Conservation (phyloP, 108 stramenopile genomes). For the Cyclotella distinguenda region DNA sequence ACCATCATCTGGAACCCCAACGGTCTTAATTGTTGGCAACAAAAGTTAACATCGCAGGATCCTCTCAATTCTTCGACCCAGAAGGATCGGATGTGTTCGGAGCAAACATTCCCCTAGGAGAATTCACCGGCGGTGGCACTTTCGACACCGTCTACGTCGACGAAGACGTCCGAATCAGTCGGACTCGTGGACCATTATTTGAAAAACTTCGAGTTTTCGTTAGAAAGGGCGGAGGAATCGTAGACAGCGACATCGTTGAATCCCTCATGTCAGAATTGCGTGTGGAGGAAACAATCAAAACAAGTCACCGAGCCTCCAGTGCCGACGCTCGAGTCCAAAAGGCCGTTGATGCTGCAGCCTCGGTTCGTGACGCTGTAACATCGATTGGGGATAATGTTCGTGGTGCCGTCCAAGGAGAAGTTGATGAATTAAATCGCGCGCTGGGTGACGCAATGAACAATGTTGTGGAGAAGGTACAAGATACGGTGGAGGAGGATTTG, state of each 20-base stretch:
- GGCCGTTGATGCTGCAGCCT: conserved; percentile 7
- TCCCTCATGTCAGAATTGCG: conserved; percentile 23
- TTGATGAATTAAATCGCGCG: conserved; percentile 8
- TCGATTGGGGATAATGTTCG: conserved; percentile 9
- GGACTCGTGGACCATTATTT: conserved; percentile 53
- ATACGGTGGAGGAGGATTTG: conserved; percentile 35
- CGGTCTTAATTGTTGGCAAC: not conserved
- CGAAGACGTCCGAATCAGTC: conserved; percentile 66
- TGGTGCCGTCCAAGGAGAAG: conserved; percentile 13
- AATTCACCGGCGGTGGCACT: conserved; percentile 58
- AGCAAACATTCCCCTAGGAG: conserved; percentile 57
- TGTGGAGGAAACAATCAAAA: conserved; percentile 23
- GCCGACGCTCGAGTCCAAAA: conserved; percentile 8
- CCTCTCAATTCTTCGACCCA: conserved; percentile 58
- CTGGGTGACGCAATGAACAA: conserved; percentile 27
- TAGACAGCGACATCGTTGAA: conserved; percentile 21
- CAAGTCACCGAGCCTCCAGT: not conserved
- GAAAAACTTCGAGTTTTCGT: conserved; percentile 78
- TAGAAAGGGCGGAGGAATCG: conserved; percentile 21
- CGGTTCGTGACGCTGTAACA: conserved; percentile 5
- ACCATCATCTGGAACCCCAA: not conserved
- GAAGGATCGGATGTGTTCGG: conserved; percentile 67
- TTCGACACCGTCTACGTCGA: conserved; percentile 82
- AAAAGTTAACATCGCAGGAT: conserved; percentile 72
- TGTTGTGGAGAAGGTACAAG: conserved; percentile 22